Percentiles rank a stretch among this genome's conserved stretches.
Evolutionary conservation across 345 rosid genomes (phyloP).

Genomic region (Sisymbrium altissimum): DNA sequence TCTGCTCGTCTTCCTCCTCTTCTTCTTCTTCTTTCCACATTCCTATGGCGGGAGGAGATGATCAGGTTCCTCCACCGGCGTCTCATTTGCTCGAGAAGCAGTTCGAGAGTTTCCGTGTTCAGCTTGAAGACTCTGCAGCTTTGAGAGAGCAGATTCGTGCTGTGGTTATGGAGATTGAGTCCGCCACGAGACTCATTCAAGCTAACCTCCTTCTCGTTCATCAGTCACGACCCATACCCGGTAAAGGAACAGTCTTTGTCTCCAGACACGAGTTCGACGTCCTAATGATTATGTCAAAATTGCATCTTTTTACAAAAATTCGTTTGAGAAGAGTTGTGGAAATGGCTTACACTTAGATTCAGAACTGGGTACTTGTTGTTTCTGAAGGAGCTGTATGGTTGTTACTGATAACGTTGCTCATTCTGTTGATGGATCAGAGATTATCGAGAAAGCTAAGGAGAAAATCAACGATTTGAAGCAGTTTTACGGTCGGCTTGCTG

Average conservation of each 20-base stretch:
- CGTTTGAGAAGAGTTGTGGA: neutral
- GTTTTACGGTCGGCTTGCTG: constrained; percentile 56
- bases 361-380: neutral
- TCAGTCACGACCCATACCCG: constrained; percentile 79
- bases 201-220: constrained; percentile 81
- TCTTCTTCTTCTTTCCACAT: constrained; percentile 12
- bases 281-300: neutral
- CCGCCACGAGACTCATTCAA: constrained; percentile 62
- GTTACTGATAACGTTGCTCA: neutral
- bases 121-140: constrained; percentile 69
- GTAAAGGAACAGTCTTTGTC: constrained; percentile 33
- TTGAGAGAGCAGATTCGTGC: constrained; percentile 71
- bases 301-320: neutral
- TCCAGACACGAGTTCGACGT: neutral
- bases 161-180: constrained; percentile 73
- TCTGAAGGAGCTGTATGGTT: too few relatives aligned
- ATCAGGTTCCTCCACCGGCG: constrained; percentile 17
- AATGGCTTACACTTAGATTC: neutral
- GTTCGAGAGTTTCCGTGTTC: constrained; percentile 69
- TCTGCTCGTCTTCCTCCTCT: constrained; percentile 17
- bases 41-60: constrained; percentile 57
- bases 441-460: constrained; percentile 60
- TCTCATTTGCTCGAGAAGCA: constrained; percentile 58
- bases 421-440: constrained; percentile 46
- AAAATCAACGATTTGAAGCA: constrained; percentile 56